phyloP scores from a whole-genome alignment of 129 eudicot genomes.

The Apium graveolens region DNA sequence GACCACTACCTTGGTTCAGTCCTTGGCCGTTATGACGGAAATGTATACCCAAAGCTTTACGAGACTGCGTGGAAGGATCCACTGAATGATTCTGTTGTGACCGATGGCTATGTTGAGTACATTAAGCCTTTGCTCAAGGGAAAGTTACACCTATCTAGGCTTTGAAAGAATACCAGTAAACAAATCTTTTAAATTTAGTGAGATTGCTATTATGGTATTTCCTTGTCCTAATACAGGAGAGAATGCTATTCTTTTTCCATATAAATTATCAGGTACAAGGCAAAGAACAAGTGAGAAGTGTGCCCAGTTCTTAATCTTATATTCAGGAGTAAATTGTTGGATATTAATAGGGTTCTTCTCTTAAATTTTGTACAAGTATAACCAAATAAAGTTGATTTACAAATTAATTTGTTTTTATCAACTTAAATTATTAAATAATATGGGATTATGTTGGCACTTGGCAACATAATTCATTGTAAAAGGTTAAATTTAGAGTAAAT shows the following conservation, averaged over 20 bases:
- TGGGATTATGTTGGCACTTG: not conserved
- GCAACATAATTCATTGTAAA: too few relatives aligned
- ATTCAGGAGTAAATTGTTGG: not conserved
- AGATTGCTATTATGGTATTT: not conserved
- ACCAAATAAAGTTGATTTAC: not conserved
- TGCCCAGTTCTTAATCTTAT: not conserved
- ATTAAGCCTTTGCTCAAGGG: slow-evolving; percentile 73
- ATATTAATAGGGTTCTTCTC: not conserved
- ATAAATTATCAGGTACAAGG: not conserved
- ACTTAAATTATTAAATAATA: too few relatives aligned
- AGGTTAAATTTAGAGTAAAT: too few relatives aligned
- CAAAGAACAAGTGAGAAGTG: not conserved
- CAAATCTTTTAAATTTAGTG: not conserved
- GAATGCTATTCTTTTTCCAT: not conserved
- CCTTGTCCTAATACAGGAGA: not conserved
- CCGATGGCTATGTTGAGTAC: slow-evolving; percentile 74
- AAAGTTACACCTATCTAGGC: slow-evolving; percentile 46
- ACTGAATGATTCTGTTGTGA: slow-evolving; percentile 64
- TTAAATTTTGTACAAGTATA: not conserved
- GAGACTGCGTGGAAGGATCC: slow-evolving; percentile 98
- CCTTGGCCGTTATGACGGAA: slow-evolving; percentile 91
- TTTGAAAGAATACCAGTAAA: slow-evolving; percentile 19
- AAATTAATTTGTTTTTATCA: not conserved
- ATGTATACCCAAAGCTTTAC: slow-evolving; percentile 88
- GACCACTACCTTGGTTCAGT: slow-evolving; percentile 92